Base-by-base conservation (phyloP, 768 basidiomycete genomes). In the Auriscalpium vulgare region DNA sequence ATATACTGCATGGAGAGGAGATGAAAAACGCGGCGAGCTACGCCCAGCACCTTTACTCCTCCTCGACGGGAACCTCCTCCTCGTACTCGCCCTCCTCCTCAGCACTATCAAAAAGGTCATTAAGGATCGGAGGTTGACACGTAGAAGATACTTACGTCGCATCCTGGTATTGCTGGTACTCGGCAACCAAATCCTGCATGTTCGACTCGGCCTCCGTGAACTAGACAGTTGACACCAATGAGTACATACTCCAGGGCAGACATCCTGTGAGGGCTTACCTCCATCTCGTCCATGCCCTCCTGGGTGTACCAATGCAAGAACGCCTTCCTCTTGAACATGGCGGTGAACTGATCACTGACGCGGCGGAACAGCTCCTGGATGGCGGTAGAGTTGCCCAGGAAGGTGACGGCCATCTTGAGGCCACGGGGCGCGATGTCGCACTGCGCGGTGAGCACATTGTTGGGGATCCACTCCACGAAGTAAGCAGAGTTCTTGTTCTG, bases 391-490 rank as follows among this genome's bases (percentile, higher is more conserved):
- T 97, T 97, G 66, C 95, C 94, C 70, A 97, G 80, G 80, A 97
- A 98, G 29, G 95, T 97, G 55, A 92, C 93, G 11, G 92, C 88
- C 93, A 95, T 95, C 83, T 93, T 95, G 65, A 91, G 79, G 38
- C 93, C 93, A 58, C 92, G 85, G 51, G 97, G 95, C 66, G 97
- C 83, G 65, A 98, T 95, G 75, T 97, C 93, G 79, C 95, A 98
- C 74, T 97, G 94, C 59, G 97, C 94, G 40, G 93, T 94, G 66
- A 94, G 84, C 58, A 98, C 91, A 67, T 98, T 98, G 85, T 97
- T 97, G 66, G 97, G 97, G 63, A 99, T 98, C 97, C 97, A 99
- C 74, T 99, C 95, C 63, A 97, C 95, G 66, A 97, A 98, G 80
- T 97, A 95, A 6, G 91, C 87, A 37, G 92, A 89, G 80, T 97